phyloP scores from a whole-genome alignment of 1,284 basidiomycete species.

The Microbotryum scabiosae region DNA sequence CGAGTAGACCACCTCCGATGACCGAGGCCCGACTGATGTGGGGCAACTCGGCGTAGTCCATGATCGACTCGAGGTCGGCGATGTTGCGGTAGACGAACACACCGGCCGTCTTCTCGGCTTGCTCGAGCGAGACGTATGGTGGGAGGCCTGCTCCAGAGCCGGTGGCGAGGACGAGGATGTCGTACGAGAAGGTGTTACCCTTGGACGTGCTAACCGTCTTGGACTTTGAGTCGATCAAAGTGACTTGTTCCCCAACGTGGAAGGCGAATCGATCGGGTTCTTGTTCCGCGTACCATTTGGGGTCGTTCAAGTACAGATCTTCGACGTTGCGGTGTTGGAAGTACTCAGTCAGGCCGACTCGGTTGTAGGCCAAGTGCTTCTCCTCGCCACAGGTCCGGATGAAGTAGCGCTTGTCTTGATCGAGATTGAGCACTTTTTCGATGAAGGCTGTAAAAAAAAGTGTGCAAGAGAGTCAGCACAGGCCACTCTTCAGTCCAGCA shows the following conservation, averaged over 20 bases:
- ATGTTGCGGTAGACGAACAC: conserved; percentile 68
- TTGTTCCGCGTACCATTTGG: conserved; percentile 55
- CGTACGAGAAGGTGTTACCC: conserved; percentile 44
- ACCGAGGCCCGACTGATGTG: conserved; percentile 50
- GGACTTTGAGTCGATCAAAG: conserved; percentile 43
- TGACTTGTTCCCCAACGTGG: conserved; percentile 47
- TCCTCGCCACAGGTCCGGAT: conserved; percentile 55
- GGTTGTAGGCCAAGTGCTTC: conserved; percentile 44
- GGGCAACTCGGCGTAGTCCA: conserved; percentile 49
- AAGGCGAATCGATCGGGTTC: conserved; percentile 50
- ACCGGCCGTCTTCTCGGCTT: conserved; percentile 39
- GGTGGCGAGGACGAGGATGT: conserved; percentile 49
- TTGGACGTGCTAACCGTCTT: conserved; percentile 49
- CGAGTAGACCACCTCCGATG: conserved; percentile 63
- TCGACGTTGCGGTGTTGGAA: conserved; percentile 57
- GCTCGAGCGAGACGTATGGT: conserved; percentile 48
- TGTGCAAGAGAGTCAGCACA: conserved; percentile 25
- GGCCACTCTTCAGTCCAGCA: conserved; percentile 29
- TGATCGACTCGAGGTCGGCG: conserved; percentile 55
- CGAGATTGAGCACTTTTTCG: conserved; percentile 56
- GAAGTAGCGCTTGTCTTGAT: conserved; percentile 47
- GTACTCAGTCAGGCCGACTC: conserved; percentile 57
- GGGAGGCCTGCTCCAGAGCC: conserved; percentile 63
- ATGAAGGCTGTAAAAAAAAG: conserved; percentile 50
- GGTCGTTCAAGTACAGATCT: conserved; percentile 57